Evolutionary conservation across 345 rosid genomes (phyloP).

Genomic region (Microcos paniculata): DNA sequence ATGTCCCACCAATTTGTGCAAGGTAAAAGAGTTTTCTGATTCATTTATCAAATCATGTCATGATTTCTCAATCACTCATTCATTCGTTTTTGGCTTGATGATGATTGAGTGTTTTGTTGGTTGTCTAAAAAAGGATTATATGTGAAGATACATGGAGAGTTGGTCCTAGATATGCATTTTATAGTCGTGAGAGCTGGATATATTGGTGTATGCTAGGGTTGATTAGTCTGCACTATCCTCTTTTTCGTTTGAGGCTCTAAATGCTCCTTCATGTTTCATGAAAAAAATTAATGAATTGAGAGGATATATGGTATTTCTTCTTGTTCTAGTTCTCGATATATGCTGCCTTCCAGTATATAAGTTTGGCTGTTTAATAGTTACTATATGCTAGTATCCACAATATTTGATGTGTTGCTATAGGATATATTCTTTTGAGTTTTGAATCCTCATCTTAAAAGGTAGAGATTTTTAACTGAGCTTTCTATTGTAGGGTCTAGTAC

Average conservation of each 20-base stretch:
- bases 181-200: not conserved
- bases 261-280: not conserved
- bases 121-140: not conserved
- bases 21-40: constrained; percentile 40
- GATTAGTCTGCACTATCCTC: not conserved
- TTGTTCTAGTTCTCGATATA: not conserved
- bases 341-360: not conserved
- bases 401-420: not conserved
- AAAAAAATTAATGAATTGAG: not conserved
- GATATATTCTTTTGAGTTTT: not conserved
- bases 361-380: not conserved
- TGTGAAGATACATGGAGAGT: not conserved
- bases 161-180: not conserved
- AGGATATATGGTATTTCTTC: not conserved
- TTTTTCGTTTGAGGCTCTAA: not conserved
- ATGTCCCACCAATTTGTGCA: constrained; percentile 77
- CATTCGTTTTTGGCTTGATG: not conserved
- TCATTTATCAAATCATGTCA: not conserved
- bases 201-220: not conserved
- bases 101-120: not conserved
- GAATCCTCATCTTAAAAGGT: not conserved
- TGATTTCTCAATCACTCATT: not conserved
- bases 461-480: constrained; percentile 1
- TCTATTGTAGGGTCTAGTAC: constrained; percentile 56
- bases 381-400: not conserved